Base-by-base conservation (phyloP, 2,329 filamentous ascomycete genomes). In the Thielaviopsis euricoi region DNA sequence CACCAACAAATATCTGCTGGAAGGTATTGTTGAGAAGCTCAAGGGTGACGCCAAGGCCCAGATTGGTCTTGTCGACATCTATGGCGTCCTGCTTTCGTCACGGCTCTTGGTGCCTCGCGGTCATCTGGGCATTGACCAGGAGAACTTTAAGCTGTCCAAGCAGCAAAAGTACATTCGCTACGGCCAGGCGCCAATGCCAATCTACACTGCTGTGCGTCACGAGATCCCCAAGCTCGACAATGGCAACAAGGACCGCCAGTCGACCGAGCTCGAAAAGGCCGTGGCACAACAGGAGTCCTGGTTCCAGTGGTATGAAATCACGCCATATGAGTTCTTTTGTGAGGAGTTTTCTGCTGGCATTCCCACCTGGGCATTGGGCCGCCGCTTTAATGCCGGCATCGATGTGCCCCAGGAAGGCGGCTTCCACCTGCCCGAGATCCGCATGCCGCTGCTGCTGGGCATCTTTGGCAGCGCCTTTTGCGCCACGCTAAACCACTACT, bases 261-360 rank as follows among this genome's bases (percentile, higher is more conserved):
- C 58, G 15, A 61, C 74, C 0, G 76, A 83, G 60, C 69, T 71
- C 21, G 75, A 73, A 0, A 79, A 81, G 63, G 72, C 75, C 62
- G 68, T 72, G 55, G 73, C 78, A 12, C 59, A 62, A 65, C 76
- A 77, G 60, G 86, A 94, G 65, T 78, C 89, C 2, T 97, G 90
- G 87, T 98, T 97, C 65, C 91, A 98, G 65, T 97, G 93, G 91
- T 96, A 93, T 64, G 93, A 98, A 66, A 86, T 91, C 65, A 94
- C 89, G 0, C 91, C 91, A 0, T 96, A 94, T 66, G 91, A 97
- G 68, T 85, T 96, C 67, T 96, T 93, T 69, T 95, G 89, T 64
- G 91, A 97, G 69, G 91, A 96, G 66, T 83, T 95, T 55, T 79
- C 79, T 23, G 89, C 91, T 1, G 91, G 93, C 2, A 96, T 98